Evolutionary conservation across 108 stramenopile species (phyloP), one percentile per base, ranked within the genome.

Genomic region (Cyclotella sp.): DNA sequence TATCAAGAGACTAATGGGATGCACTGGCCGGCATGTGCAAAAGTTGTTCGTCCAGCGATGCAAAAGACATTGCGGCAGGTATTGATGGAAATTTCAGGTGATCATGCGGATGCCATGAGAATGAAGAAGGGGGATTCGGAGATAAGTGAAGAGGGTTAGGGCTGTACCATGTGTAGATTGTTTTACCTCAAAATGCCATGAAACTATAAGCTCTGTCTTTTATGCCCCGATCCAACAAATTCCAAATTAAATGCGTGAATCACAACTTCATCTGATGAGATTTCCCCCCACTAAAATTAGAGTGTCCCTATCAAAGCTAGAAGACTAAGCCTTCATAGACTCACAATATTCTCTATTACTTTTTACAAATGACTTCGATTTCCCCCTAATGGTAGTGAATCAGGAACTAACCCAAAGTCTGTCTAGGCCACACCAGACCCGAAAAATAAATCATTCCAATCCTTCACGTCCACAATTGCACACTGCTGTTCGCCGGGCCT

Each of bases 61-160:
- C 55, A 73, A 0, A 93, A 93, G 66, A 62, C 75, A 24, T 42
- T 93, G 68, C 49, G 79, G 70, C 87, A 84, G 71, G 89, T 91
- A 39, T 41, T 93, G 13, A 66, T 62, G 28, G 90, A 91, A 69
- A 91, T 93, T 73, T 77, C 82, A 19, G 86, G 88, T 22, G 92
- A 91, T 85, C 90, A 93, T 73, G 63, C 75, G 5, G 85, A 89
- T 54, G 90, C 92, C 49, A 88, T 91, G 85, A 64, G 15, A 63
- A 51, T 64, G 61, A 60, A 46, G 53, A 63, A 57, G 30, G 51
- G 39, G 52, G 30, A 29, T 39, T n/a, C n/a, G n/a, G 45, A 64
- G 34, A 18, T 14, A 63, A 10, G 16, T 39, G 34, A 53, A 1
- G 42, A 46, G 19, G 29, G 30, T 16, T 40, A 27, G 57, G 14